phyloP scores from a whole-genome alignment of 495 filamentous ascomycete species.

The Aspergillus nidulans region DNA sequence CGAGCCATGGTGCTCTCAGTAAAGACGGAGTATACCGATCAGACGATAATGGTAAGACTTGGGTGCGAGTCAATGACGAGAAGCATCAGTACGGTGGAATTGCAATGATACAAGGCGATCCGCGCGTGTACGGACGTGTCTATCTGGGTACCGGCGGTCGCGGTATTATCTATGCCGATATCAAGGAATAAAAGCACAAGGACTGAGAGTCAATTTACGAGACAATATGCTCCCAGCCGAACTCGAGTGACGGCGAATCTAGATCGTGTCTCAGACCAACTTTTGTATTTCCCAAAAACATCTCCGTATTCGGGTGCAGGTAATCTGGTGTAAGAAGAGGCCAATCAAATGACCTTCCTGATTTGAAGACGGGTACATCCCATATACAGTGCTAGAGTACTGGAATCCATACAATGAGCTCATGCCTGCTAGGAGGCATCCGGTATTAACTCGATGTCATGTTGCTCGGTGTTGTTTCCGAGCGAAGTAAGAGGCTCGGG shows the following conservation, averaged over 20 bases:
- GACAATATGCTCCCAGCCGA: not conserved
- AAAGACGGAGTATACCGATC: conserved; percentile 41
- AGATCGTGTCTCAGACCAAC: not conserved
- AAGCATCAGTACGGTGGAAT: conserved; percentile 18
- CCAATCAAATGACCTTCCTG: not conserved
- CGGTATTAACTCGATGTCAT: not conserved
- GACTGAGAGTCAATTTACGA: not conserved
- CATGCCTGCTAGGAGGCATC: not conserved
- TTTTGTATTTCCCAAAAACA: not conserved
- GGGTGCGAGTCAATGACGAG: conserved; percentile 50
- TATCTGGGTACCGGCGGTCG: conserved; percentile 58
- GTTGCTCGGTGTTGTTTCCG: conserved; percentile 2
- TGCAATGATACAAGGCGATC: conserved; percentile 39
- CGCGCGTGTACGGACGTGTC: conserved; percentile 47
- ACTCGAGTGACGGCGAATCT: not conserved
- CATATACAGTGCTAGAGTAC: not conserved
- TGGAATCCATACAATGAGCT: not conserved
- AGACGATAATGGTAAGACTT: conserved; percentile 42
- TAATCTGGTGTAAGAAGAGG: not conserved
- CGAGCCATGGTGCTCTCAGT: conserved; percentile 1
- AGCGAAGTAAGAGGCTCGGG: not conserved
- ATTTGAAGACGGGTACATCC: not conserved
- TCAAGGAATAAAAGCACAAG: not conserved
- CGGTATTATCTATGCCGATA: conserved; percentile 44
- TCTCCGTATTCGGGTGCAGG: not conserved